Evolutionary conservation across 805 yeast genomes (phyloP).

Genomic region (Sugiyamaella chiloensis): DNA sequence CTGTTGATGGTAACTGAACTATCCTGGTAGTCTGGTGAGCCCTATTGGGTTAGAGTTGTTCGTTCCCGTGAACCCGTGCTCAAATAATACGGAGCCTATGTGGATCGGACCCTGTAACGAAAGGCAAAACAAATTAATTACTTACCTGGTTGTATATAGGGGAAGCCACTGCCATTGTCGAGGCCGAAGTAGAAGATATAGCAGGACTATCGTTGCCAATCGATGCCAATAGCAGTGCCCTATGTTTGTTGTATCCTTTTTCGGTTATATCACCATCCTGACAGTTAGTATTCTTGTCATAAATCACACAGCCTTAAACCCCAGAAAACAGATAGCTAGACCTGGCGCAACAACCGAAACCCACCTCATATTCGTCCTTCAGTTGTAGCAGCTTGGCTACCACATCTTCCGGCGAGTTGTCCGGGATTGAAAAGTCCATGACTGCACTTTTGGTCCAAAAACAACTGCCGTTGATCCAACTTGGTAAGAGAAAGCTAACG

Average conservation of each 20-base stretch:
- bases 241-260: constrained; percentile 65
- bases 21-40: constrained; percentile 10
- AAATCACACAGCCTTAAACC: too few relatives aligned
- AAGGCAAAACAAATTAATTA: not conserved
- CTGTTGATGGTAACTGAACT: not conserved
- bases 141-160: constrained; percentile 4
- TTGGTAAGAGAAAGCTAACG: too few relatives aligned
- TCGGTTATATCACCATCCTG: constrained; percentile 68
- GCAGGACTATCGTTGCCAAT: constrained; percentile 8
- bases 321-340: too few relatives aligned
- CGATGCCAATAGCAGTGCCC: constrained; percentile 40
- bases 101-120: too few relatives aligned
- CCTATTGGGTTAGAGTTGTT: not conserved
- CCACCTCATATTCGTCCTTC: constrained; percentile 44
- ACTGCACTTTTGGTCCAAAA: too few relatives aligned
- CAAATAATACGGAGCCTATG: too few relatives aligned
- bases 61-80: too few relatives aligned
- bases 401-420: constrained; percentile 36
- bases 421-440: constrained; percentile 51
- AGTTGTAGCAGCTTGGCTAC: constrained; percentile 42
- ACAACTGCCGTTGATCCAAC: too few relatives aligned
- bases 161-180: constrained; percentile 9
- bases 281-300: not conserved
- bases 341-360: too few relatives aligned
- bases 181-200: constrained; percentile 13